Evolutionary conservation across 2,329 filamentous ascomycete genomes (phyloP), one percentile per base, ranked within the genome.

Genomic region (Ophiostoma populinum): DNA sequence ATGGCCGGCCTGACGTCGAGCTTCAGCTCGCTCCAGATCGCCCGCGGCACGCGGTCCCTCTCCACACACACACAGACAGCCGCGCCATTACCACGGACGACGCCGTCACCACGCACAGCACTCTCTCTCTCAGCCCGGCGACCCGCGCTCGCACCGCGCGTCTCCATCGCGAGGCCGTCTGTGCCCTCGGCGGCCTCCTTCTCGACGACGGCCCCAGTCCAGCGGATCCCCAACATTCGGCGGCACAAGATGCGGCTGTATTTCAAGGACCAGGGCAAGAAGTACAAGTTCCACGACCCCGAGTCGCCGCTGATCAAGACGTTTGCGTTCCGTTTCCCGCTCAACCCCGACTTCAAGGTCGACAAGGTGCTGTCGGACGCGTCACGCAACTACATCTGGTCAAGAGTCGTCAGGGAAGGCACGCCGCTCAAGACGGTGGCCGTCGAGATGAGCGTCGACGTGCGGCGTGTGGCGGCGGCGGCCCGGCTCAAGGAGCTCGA

Each of bases 401-500:
- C 62, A 5, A 67, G 70, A 45, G 72, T 92, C 11, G 71, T 72
- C 42, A 51, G 56, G n/a, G 53, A 70, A 11, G 75, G 76, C 40
- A 63, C 75, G 52, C 71, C 77, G 38, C 62, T 93, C 42, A 76
- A 82, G 48, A 68, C 68, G 28, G 80, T 92, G 15, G 86, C 81
- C 49, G 77, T 78, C 2, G 69, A 82, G 48, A 67, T 80, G 46
- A 71, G 75, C 19, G 70, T 93, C 17, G 83, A 90, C 49, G 77
- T 92, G 55, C 71, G 80, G 49, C 69, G 86, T 47, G 79, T 93
- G 13, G 85, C 75, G 19, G 86, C 86, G 16, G 80, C 92, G 15
- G 78, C 92, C 40, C 65, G 86, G 47, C 61, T 94, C 48, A 87
- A 87, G 60, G 74, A 83, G 54, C 64, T 93, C 44, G 83, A 94